phyloP scores from a whole-genome alignment of 2,329 filamentous ascomycete species.

The Alternaria tenuissima region DNA sequence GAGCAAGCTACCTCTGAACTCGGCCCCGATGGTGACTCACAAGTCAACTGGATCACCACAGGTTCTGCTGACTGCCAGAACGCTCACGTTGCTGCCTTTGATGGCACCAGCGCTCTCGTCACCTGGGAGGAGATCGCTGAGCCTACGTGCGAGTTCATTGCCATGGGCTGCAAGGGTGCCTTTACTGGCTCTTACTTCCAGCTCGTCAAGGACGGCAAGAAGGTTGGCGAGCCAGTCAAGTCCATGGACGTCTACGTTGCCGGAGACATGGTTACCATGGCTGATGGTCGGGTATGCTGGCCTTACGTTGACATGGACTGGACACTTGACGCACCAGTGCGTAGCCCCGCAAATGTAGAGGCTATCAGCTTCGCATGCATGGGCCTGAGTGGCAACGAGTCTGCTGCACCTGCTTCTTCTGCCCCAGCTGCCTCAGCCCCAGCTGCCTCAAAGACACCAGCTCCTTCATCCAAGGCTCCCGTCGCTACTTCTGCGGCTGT shows the following conservation, averaged over 20 bases:
- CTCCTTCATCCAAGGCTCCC: constrained; percentile 9
- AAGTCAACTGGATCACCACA: constrained; percentile 68
- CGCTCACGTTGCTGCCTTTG: constrained; percentile 66
- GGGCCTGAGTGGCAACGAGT: constrained; percentile 18
- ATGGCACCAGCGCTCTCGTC: constrained; percentile 61
- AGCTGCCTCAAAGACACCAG: constrained; percentile 1
- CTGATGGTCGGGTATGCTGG: constrained; percentile 68
- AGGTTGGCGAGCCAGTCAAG: constrained; percentile 60
- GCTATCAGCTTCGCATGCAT: constrained; percentile 66
- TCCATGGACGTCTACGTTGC: constrained; percentile 66
- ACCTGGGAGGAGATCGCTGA: constrained; percentile 68
- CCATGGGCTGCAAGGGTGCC: constrained; percentile 67
- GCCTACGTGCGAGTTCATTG: constrained; percentile 64
- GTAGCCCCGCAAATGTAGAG: constrained; percentile 42
- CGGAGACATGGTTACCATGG: constrained; percentile 69
- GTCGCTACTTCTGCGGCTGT: constrained; percentile 11
- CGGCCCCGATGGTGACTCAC: constrained; percentile 64
- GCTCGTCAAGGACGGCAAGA: constrained; percentile 62
- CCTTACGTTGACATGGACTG: constrained; percentile 67
- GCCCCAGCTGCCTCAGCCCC: constrained; percentile 9
- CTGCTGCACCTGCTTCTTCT: constrained; percentile 9
- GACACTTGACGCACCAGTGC: constrained; percentile 54
- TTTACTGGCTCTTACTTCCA: constrained; percentile 69
- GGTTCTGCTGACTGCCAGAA: constrained; percentile 64
- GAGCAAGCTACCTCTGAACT: constrained; percentile 63